These are phyloP conservation scores for Pelargonium australe DNA, from an alignment of 441 rosid genomes.

Conservation along the genomic window DNA sequence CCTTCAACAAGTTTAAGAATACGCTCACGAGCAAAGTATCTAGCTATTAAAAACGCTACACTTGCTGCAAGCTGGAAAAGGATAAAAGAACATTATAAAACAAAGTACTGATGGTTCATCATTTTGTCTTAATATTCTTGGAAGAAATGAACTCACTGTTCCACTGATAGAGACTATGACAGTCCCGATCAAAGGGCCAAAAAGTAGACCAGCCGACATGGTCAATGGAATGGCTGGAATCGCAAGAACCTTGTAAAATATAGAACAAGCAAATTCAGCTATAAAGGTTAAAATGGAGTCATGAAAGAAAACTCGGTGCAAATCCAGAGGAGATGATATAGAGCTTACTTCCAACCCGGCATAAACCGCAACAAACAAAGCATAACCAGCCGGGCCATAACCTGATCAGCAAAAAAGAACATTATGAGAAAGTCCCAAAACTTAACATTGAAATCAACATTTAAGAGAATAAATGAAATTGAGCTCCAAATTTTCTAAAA, in stretches of 20 bases:
- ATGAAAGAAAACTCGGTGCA: slow-evolving; percentile 1
- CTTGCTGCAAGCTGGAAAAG: slow-evolving; percentile 78
- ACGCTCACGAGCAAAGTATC: slow-evolving; percentile 94
- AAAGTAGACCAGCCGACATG: slow-evolving; percentile 98
- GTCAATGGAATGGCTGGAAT: slow-evolving; percentile 97
- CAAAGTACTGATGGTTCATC: slow-evolving; percentile 11
- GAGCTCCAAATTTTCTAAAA: neutral
- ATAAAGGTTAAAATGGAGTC: slow-evolving; percentile 1
- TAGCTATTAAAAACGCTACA: slow-evolving; percentile 82
- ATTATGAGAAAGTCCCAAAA: slow-evolving; percentile 8
- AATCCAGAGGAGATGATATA: slow-evolving; percentile 10
- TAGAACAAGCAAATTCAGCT: slow-evolving; percentile 11
- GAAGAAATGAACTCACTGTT: slow-evolving; percentile 53
- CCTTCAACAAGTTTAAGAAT: slow-evolving; percentile 92
- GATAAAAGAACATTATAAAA: slow-evolving; percentile 22
- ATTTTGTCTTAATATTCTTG: neutral
- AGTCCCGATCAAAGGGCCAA: slow-evolving; percentile 80
- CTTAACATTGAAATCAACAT: slow-evolving; percentile 7
- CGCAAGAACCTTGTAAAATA: slow-evolving; percentile 62
- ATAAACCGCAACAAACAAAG: slow-evolving; percentile 76
- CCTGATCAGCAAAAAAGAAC: slow-evolving; percentile 37
- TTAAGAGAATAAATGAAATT: neutral
- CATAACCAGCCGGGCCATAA: slow-evolving; percentile 92
- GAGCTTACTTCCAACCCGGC: slow-evolving; percentile 82
- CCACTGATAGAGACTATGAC: slow-evolving; percentile 93